Conservation (phyloP, 345 rosid species). For the Hypericum perforatum region DNA sequence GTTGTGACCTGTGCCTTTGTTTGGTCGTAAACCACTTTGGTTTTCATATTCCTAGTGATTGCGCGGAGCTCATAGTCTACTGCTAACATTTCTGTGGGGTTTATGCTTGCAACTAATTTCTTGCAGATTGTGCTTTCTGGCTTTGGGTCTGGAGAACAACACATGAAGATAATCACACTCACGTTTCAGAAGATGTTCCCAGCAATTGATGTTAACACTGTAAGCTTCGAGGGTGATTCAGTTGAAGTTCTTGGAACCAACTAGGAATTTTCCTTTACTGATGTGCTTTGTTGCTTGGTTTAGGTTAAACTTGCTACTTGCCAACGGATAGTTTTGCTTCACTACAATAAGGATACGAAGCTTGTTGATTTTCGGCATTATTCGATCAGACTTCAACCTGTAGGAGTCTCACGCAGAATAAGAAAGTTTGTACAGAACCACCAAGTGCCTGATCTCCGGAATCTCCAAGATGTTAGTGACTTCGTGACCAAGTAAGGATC, state of each 20-base stretch:
- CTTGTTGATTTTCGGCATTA: constrained; percentile 84
- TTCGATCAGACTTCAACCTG: constrained; percentile 81
- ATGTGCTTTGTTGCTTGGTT: constrained; percentile 20
- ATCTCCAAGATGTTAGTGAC: constrained; percentile 84
- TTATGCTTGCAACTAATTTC: neutral
- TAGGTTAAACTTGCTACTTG: constrained; percentile 91
- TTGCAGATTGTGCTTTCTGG: constrained; percentile 90
- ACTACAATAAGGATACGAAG: constrained; percentile 81
- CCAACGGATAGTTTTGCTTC: constrained; percentile 83
- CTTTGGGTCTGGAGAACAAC: constrained; percentile 77
- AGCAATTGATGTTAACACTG: constrained; percentile 82
- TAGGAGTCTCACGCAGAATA: constrained; percentile 76
- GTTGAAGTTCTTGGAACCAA: constrained; percentile 8
- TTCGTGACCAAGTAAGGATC: constrained; percentile 73
- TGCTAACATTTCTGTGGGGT: neutral
- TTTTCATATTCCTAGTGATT: no score
- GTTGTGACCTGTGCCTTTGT: no score
- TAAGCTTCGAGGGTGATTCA: constrained; percentile 26
- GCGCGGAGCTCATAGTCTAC: no score
- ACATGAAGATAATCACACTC: constrained; percentile 69
- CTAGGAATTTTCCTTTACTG: constrained; percentile 9
- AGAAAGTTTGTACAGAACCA: constrained; percentile 86
- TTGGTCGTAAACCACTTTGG: no score
- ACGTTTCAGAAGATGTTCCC: constrained; percentile 98
- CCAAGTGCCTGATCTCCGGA: constrained; percentile 78